A percentile compares a stretch with the other conserved stretches of the same genome.
Conservation (phyloP, 495 filamentous ascomycete species). For the Halenospora varia region DNA sequence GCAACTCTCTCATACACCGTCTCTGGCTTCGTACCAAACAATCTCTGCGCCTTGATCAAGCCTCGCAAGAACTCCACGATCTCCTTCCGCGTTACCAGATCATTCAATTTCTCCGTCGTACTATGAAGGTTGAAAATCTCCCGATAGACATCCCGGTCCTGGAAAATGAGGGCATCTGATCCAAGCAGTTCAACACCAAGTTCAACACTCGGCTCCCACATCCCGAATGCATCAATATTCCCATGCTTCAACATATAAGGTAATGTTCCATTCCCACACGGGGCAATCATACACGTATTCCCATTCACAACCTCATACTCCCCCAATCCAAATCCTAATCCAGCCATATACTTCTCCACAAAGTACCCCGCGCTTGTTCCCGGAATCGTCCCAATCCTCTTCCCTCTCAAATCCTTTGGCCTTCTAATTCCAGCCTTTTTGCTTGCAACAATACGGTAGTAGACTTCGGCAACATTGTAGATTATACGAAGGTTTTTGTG, state of each 20-base stretch:
- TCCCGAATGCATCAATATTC: constrained; percentile 37
- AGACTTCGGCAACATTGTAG: constrained; percentile 36
- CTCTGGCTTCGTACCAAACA: constrained; percentile 31
- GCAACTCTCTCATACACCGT: constrained; percentile 30
- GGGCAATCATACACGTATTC: constrained; percentile 32
- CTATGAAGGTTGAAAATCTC: constrained; percentile 40
- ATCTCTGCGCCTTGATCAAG: constrained; percentile 31
- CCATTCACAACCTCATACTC: constrained; percentile 35
- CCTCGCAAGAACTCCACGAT: constrained; percentile 38
- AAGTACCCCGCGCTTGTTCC: constrained; percentile 38
- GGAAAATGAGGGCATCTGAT: constrained; percentile 29
- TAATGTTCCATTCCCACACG: constrained; percentile 34
- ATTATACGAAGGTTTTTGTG: constrained; percentile 39
- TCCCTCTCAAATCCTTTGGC: constrained; percentile 37
- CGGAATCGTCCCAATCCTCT: constrained; percentile 36
- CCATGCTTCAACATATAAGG: constrained; percentile 32
- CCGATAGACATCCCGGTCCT: constrained; percentile 36
- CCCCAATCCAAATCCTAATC: constrained; percentile 25
- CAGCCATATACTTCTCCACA: constrained; percentile 32
- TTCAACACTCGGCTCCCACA: constrained; percentile 42
- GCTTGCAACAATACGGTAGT: constrained; percentile 43
- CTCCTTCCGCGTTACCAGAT: constrained; percentile 29
- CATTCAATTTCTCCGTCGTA: constrained; percentile 34
- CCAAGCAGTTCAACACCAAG: constrained; percentile 32
- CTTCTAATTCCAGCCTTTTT: constrained; percentile 26